Conservation (phyloP, 148 eudicot genomes). For the Chenopodium suecicum region DNA sequence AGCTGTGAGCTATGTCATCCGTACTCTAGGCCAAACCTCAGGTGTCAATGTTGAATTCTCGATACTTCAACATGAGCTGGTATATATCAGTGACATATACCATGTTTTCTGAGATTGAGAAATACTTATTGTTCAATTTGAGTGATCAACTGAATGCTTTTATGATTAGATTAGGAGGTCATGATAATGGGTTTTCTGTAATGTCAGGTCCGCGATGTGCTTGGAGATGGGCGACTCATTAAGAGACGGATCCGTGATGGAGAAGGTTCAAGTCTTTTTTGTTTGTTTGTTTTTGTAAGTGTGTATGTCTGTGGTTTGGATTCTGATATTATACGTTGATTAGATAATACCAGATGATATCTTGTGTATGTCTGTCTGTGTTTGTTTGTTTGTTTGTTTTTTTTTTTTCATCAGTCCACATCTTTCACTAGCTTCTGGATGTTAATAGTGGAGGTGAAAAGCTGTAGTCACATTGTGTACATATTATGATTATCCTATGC, state of each 20-base stretch:
- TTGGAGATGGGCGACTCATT: conserved; percentile 96
- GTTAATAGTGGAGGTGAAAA: neutral
- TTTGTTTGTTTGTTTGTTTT: neutral
- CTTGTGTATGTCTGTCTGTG: neutral
- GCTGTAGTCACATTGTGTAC: neutral
- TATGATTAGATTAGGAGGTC: conserved; percentile 2
- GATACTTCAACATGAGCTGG: neutral
- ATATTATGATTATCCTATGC: neutral
- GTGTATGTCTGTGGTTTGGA: neutral
- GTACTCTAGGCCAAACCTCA: neutral
- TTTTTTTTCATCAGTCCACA: neutral
- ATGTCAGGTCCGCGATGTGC: conserved; percentile 86
- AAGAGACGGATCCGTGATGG: conserved; percentile 95
- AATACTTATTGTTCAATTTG: neutral
- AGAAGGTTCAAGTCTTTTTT: conserved; percentile 50
- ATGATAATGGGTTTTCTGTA: neutral
- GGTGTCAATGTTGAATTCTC: neutral
- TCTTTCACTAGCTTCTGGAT: neutral
- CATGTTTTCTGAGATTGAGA: neutral
- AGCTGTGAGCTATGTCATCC: neutral
- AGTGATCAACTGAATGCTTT: neutral
- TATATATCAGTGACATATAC: too few species aligned
- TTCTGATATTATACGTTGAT: neutral
- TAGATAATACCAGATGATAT: neutral
- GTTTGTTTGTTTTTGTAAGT: neutral